Evolutionary conservation across 1,284 basidiomycete genomes (phyloP).

Genomic region (Bjerkandera adusta): DNA sequence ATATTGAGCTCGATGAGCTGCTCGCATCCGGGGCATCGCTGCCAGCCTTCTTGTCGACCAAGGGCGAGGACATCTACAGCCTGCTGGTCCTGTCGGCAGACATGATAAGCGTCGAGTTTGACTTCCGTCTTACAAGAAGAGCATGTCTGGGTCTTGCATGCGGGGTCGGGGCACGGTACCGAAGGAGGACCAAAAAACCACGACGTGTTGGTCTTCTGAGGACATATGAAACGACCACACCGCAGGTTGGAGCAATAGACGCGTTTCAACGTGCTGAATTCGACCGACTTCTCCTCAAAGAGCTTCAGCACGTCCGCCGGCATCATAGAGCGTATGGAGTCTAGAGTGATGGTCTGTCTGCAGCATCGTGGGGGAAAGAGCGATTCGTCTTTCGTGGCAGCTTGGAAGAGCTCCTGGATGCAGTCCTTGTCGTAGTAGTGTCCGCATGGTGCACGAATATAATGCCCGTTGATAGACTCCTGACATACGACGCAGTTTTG

Average conservation of each 20-base stretch:
- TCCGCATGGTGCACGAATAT: slow-evolving; percentile 35
- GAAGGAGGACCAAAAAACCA: slow-evolving; percentile 12
- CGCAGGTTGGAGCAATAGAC: slow-evolving; percentile 40
- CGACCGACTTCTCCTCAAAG: slow-evolving; percentile 31
- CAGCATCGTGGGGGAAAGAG: slow-evolving; percentile 47
- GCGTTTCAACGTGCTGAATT: slow-evolving; percentile 36
- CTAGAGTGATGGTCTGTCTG: slow-evolving; percentile 30
- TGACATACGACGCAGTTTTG: slow-evolving; percentile 37
- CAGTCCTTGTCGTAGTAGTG: slow-evolving; percentile 39
- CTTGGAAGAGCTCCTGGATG: slow-evolving; percentile 35
- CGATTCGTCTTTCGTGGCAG: slow-evolving; percentile 37
- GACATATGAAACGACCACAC: slow-evolving; percentile 41
- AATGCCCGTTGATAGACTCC: slow-evolving; percentile 29
- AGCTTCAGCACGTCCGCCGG: slow-evolving; percentile 21
- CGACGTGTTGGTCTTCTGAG: slow-evolving; percentile 21
- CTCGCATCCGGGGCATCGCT: slow-evolving; percentile 40
- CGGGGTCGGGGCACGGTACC: slow-evolving; percentile 21
- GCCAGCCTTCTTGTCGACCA: slow-evolving; percentile 35
- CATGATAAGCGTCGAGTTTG: slow-evolving; percentile 18
- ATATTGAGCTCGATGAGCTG: slow-evolving; percentile 39
- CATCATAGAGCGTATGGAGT: slow-evolving; percentile 28
- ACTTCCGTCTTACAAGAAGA: slow-evolving; percentile 31
- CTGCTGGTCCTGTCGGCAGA: slow-evolving; percentile 29
- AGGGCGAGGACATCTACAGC: slow-evolving; percentile 31
- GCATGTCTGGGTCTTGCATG: slow-evolving; percentile 33